Evolutionary conservation across 257 asterid species (phyloP), one percentile per base, ranked within the genome.

Genomic region (Dorcoceras hygrometricum): DNA sequence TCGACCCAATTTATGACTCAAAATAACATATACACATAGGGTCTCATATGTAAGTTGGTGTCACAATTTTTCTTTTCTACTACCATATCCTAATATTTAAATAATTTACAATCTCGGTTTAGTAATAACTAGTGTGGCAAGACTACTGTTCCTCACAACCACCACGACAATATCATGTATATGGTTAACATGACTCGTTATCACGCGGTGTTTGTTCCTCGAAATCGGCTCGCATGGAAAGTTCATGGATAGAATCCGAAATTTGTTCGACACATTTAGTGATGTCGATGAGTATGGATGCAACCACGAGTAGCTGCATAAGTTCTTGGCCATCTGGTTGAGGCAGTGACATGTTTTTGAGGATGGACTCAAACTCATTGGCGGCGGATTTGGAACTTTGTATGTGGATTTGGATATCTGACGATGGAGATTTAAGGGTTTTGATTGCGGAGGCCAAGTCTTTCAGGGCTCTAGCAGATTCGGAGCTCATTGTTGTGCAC

Each of bases 201-300:
- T 0, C n/a, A 18, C 5, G 18, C 0, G 5, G n/a, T 0, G 50
- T 67, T 5, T 67, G 29, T 0, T 60, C 62, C 72, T 67, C 63
- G 75, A 89, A 87, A 61, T 68, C 55, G 8, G 89, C 94, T 63
- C 65, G 57, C n/a, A 62, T 50, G 0, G 95, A 84, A 1, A 91
- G 86, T 46, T 85, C 81, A 0, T 58, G 67, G 5, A 85, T 73
- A 23, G 88, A 73, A 5, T 69, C 57, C 0, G 79, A 73, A 20
- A 89, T 78, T 28, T 68, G 59, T 6, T 87, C 89, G 5, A 85
- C 74, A 66, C 78, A 72, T 6, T 76, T 56, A 27, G 74, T 71
- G 60, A 84, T 73, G 72, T 88, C 86, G 51, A 80, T 68, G 2
- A 88, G 79, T 19, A 83, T 71, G 20, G 95, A 86, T 0, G 90